Conservation (phyloP, 768 basidiomycete genomes). For the Pulveroboletus frians region DNA sequence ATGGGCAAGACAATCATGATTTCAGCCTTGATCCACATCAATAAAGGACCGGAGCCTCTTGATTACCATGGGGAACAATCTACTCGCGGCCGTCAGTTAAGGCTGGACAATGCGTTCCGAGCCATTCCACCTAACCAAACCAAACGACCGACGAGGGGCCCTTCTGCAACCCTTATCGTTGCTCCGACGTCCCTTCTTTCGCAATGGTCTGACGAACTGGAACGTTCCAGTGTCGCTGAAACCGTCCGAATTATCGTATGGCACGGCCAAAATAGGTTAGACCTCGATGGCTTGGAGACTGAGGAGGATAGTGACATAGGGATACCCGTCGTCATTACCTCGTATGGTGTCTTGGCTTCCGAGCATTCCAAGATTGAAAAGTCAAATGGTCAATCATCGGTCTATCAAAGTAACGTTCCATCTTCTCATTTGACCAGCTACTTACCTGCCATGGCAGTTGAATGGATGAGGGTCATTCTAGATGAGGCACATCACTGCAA, state of each 20-base stretch:
- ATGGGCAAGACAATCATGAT: conserved; percentile 96
- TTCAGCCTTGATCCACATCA: conserved; percentile 82
- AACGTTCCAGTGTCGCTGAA: conserved; percentile 71
- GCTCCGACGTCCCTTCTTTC: conserved; percentile 85
- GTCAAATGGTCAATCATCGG: conserved; percentile 44
- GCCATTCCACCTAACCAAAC: conserved; percentile 34
- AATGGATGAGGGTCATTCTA: conserved; percentile 77
- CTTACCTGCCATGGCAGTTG: conserved; percentile 40
- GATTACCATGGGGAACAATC: conserved; percentile 25
- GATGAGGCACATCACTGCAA: conserved; percentile 98
- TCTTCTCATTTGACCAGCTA: not conserved
- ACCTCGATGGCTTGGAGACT: conserved; percentile 57
- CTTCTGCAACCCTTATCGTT: conserved; percentile 78
- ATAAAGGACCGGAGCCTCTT: conserved; percentile 44
- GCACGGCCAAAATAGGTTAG: conserved; percentile 84
- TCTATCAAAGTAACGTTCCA: conserved; percentile 63
- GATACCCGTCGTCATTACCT: conserved; percentile 82
- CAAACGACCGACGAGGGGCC: conserved; percentile 25
- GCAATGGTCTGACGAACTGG: conserved; percentile 95
- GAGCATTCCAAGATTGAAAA: conserved; percentile 74
- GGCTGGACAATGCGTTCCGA: conserved; percentile 60
- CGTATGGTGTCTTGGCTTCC: conserved; percentile 86
- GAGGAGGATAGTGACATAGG: conserved; percentile 46
- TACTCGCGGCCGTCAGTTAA: conserved; percentile 51
- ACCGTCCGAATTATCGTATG: conserved; percentile 67